Conservation (phyloP, 2,329 filamentous ascomycete genomes). For the Calycina herbarum region DNA sequence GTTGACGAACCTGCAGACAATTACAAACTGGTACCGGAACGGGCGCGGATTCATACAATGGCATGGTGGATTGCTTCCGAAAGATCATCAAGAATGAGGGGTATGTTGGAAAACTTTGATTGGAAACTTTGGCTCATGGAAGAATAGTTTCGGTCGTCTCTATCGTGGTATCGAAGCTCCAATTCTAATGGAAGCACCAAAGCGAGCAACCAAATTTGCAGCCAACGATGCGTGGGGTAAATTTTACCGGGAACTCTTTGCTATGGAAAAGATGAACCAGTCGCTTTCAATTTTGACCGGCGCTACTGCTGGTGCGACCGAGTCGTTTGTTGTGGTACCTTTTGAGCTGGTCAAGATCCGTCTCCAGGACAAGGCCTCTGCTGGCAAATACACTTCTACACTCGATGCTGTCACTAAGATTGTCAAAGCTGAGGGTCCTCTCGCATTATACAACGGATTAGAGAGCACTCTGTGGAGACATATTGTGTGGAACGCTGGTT, state of each 20-base stretch:
- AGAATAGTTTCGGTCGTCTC: constrained; percentile 72
- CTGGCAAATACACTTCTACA: constrained; percentile 82
- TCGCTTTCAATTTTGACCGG: constrained; percentile 89
- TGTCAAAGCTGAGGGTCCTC: constrained; percentile 74
- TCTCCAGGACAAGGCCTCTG: constrained; percentile 91
- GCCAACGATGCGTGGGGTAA: constrained; percentile 98
- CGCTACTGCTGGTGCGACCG: constrained; percentile 90
- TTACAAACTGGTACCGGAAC: constrained; percentile 73
- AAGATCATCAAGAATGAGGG: constrained; percentile 98
- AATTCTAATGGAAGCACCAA: constrained; percentile 96
- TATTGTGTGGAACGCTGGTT: constrained; percentile 89
- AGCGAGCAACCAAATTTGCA: constrained; percentile 97
- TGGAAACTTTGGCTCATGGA: constrained; percentile 15
- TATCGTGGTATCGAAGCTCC: constrained; percentile 96
- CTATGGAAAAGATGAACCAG: constrained; percentile 85
- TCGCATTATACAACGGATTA: constrained; percentile 94
- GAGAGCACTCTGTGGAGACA: constrained; percentile 98
- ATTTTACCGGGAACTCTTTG: constrained; percentile 87
- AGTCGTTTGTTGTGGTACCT: constrained; percentile 94
- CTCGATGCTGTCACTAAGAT: constrained; percentile 80
- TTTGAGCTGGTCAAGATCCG: constrained; percentile 99
- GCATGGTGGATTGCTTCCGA: constrained; percentile 96
- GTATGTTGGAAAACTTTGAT: constrained; percentile 49
- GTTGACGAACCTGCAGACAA: constrained; percentile 58
- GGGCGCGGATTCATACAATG: constrained; percentile 85